These are phyloP conservation scores for Aureobasidium vineae DNA, from an alignment of 2,329 filamentous ascomycete species.

Conservation along the genomic window DNA sequence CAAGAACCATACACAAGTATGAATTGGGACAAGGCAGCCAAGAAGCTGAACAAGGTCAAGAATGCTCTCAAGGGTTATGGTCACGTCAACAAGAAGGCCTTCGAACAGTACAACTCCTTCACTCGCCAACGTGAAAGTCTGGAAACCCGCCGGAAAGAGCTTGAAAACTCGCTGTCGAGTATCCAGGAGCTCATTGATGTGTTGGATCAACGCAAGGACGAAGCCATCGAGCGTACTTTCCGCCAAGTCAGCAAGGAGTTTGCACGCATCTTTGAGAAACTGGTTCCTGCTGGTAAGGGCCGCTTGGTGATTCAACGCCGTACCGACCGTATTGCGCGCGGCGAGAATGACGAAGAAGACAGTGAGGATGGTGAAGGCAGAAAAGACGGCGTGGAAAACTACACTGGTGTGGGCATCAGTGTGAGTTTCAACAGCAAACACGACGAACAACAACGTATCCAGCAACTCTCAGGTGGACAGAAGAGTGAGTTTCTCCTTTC, in stretches of 20 bases:
- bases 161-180: constrained; percentile 79
- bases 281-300: constrained; percentile 90
- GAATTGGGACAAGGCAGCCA: constrained; percentile 64
- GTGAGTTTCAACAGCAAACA: constrained; percentile 99
- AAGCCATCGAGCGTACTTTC: constrained; percentile 97
- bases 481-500: constrained; percentile 66
- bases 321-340: constrained; percentile 64
- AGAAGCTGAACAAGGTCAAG: constrained; percentile 83
- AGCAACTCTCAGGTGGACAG: constrained; percentile 94
- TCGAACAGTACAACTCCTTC: constrained; percentile 98
- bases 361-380: constrained; percentile 40
- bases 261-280: constrained; percentile 85
- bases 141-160: constrained; percentile 77
- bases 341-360: constrained; percentile 61
- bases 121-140: constrained; percentile 87
- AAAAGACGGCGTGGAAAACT: constrained; percentile 74
- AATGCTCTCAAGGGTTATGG: constrained; percentile 94
- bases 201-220: constrained; percentile 92
- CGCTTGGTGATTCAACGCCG: constrained; percentile 90
- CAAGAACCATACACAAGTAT: constrained; percentile 78
- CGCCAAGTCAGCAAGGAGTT: constrained; percentile 97
- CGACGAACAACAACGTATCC: constrained; percentile 96
- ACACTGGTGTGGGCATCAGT: constrained; percentile 92
- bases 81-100: constrained; percentile 98
- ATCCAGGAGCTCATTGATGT: constrained; percentile 92